Conservation (phyloP, 805 yeast genomes). For the Kodamaea nitidulidarum region DNA sequence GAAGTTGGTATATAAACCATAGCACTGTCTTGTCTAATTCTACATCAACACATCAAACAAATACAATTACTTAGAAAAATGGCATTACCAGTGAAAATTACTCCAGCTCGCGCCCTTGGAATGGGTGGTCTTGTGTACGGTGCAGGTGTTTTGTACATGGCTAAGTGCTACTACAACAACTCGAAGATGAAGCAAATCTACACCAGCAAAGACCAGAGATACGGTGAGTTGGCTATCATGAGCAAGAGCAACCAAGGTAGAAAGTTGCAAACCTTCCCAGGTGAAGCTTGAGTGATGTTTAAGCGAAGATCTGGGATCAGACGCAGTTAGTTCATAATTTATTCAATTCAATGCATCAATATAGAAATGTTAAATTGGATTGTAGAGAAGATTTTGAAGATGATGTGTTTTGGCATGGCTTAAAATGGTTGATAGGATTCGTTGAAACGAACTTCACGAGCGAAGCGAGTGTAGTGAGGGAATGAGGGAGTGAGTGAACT, state of each 20-base stretch:
- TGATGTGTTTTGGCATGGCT: no score
- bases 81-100: conserved; percentile 2
- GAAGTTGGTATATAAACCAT: neutral
- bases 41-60: neutral
- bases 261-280: neutral
- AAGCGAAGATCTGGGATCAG: no score
- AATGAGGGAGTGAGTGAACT: no score
- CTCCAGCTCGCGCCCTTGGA: conserved; percentile 19
- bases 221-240: conserved; percentile 20
- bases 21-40: neutral
- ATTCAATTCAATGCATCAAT: no score
- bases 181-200: conserved; percentile 29
- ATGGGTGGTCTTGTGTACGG: conserved; percentile 33
- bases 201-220: conserved; percentile 26
- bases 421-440: no score
- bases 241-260: conserved; percentile 7
- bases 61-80: neutral
- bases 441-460: no score
- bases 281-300: no score
- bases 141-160: conserved; percentile 31
- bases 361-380: no score
- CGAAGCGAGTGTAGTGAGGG: no score
- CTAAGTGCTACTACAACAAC: conserved; percentile 25
- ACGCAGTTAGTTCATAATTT: no score
- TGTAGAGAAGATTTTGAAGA: no score